A percentile compares a stretch with the other conserved stretches of the same genome.
These are phyloP conservation scores for Ganoderma meredithae DNA, from an alignment of 1,284 basidiomycete genomes.

Conservation along the genomic window DNA sequence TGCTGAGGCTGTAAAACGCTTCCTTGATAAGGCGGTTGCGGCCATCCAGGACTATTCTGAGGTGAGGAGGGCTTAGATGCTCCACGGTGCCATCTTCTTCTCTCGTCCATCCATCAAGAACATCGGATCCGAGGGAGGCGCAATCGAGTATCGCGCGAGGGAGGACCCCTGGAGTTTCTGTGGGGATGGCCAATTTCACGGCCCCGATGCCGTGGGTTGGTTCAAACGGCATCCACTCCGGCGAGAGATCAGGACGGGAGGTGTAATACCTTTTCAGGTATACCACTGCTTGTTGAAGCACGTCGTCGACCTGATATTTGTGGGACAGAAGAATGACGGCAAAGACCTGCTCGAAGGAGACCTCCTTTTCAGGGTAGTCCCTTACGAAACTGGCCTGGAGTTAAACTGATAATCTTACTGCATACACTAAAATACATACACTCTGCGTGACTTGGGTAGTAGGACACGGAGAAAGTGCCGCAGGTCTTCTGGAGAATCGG, in stretches of 20 bases:
- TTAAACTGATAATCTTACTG: neutral
- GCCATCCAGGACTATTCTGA: neutral
- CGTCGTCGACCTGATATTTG: constrained; percentile 18
- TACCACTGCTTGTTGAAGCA: constrained; percentile 5
- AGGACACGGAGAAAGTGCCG: constrained; percentile 14
- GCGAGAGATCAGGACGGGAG: neutral
- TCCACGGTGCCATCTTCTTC: constrained; percentile 12
- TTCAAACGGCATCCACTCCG: neutral
- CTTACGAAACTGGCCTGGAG: neutral
- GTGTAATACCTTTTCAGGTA: constrained; percentile 2
- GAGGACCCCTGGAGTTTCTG: neutral
- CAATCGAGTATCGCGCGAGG: neutral
- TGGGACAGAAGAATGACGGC: constrained; percentile 10
- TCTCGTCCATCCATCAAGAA: neutral
- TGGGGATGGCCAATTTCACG: neutral
- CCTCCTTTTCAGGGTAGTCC: neutral
- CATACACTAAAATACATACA: neutral
- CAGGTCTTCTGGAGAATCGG: constrained; percentile 16
- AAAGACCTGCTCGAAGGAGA: constrained; percentile 8
- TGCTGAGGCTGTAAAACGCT: neutral
- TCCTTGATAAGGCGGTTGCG: neutral
- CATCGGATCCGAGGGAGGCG: neutral
- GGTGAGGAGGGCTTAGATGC: neutral
- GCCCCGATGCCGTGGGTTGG: neutral
- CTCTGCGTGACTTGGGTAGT: neutral